Evolutionary conservation across 225 moss, liverwort and hornwort species (phyloP), one percentile per base, ranked within the genome.

Genomic region (Asterella californica): DNA sequence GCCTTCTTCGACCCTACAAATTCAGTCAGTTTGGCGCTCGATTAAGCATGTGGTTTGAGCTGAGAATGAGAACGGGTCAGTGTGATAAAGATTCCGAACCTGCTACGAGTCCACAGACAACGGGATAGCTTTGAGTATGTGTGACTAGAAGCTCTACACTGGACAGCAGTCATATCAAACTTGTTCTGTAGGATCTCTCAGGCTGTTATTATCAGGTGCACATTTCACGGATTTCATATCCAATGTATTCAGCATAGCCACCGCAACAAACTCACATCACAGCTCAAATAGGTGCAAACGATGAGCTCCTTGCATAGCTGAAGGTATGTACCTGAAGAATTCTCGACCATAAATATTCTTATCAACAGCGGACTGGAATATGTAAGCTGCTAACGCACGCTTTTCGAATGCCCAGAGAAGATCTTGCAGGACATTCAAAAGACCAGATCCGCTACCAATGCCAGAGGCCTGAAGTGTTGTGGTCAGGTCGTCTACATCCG

Each of bases 341-440:
- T 89, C 88, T 22, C 87, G 88, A 30, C 87, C 89, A 81, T 93
- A 94, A 10, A 92, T 79, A 54, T 89, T 92, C 79, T 89, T 91
- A 66, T 82, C 70, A 42, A 90, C 83, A 68, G 93, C 93, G 72
- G 93, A 80, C 63, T 84, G 77, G 77, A 89, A 93, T 72, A 94
- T 52, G 72, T 76, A 82, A 72, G 84, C 88, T 75, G 91, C 95
- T 47, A 87, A 90, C 62, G 88, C 91, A 46, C 91, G 92, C 76
- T 86, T 86, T 75, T 88, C 85, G 79, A 95, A 99, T 77, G 93
- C 95, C 99, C 99, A 99, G 53, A 95, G 85, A 34, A 92, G 86
- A 79, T 99, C 95, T 79, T 87, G 83, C 68, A 93, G 79, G 74
- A 90, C 91, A 84, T 94, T 99, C 65, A 95, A 81, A 84, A 95